Percentiles rank a stretch among this genome's conserved stretches.
These are phyloP conservation scores for Nepenthes mirabilis DNA, from an alignment of 148 eudicot genomes.

Conservation along the genomic window DNA sequence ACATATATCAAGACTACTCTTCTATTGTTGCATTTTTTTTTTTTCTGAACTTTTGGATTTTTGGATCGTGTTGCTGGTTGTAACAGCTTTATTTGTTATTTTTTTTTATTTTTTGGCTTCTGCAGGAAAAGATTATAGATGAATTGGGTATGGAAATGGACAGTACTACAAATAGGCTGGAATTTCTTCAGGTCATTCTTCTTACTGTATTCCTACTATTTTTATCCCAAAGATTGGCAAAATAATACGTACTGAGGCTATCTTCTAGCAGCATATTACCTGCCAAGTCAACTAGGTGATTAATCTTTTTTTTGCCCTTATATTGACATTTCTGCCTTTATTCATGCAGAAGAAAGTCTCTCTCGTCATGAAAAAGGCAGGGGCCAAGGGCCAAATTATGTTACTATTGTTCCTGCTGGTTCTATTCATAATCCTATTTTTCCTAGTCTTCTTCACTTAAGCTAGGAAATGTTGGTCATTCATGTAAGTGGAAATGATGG, in stretches of 20 bases:
- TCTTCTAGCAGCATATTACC: background rate
- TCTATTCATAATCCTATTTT: conserved; percentile 62
- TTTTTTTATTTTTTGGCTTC: conserved; percentile 4
- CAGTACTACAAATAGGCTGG: conserved; percentile 84
- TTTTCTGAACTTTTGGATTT: background rate
- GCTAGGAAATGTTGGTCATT: too few relatives aligned
- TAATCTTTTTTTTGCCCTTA: background rate
- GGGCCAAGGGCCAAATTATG: conserved; percentile 84
- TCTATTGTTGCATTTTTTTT: background rate
- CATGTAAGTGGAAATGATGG: too few relatives aligned
- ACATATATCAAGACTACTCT: background rate
- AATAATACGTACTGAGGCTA: background rate
- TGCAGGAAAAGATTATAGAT: conserved; percentile 81
- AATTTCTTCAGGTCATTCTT: conserved; percentile 74
- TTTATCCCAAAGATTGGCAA: background rate
- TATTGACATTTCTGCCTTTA: background rate
- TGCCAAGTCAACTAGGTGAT: background rate
- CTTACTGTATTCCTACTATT: background rate
- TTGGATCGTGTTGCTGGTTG: background rate
- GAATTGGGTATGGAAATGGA: conserved; percentile 91
- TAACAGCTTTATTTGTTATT: background rate
- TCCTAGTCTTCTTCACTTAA: conserved; percentile 64
- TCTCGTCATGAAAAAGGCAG: conserved; percentile 85
- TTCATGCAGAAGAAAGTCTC: conserved; percentile 77
- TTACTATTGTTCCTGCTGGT: conserved; percentile 69